phyloP scores from a whole-genome alignment of 2,329 filamentous ascomycete species.

The Talaromyces rugulosus region DNA sequence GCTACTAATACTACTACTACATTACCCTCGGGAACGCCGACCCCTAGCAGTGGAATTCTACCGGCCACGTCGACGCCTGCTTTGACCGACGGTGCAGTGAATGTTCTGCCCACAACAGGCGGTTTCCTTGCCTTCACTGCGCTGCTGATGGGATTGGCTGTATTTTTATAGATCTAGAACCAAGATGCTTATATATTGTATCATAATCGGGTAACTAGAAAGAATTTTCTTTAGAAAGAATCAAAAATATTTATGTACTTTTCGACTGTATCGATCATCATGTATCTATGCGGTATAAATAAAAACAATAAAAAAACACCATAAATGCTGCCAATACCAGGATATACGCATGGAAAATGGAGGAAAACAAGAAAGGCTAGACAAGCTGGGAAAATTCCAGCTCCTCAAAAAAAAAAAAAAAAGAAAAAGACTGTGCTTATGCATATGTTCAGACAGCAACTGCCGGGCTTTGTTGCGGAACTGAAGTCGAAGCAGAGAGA shows the following conservation, averaged over 20 bases:
- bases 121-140: neutral
- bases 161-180: neutral
- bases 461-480: constrained; percentile 8
- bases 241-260: neutral
- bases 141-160: neutral
- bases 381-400: neutral
- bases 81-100: neutral
- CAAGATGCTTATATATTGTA: neutral
- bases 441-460: constrained; percentile 8
- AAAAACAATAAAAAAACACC: neutral
- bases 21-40: neutral
- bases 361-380: neutral
- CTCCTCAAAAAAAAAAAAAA: neutral
- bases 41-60: neutral
- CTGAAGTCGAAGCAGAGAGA: constrained; percentile 16
- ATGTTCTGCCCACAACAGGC: neutral
- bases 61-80: neutral
- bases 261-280: neutral
- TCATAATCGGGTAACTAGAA: neutral
- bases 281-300: neutral
- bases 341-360: neutral
- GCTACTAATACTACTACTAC: neutral
- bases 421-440: neutral
- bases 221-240: too few species aligned
- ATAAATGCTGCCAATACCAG: neutral